These are phyloP conservation scores for Rhexocercosporidium sp. DNA, from an alignment of 2,329 filamentous ascomycete species.

Conservation along the genomic window DNA sequence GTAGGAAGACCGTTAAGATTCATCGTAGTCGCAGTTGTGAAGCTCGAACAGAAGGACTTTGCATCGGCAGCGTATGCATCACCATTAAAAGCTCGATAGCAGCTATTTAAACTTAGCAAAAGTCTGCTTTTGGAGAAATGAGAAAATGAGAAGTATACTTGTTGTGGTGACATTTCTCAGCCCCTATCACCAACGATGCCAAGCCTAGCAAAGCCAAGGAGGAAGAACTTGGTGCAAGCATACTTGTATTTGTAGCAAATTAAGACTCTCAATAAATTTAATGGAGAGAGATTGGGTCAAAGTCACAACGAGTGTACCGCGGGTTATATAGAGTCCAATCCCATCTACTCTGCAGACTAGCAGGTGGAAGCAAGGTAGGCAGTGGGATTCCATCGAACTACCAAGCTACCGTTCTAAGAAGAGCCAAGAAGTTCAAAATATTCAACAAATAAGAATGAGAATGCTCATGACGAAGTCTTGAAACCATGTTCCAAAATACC, in stretches of 20 bases:
- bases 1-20: conserved; percentile 25
- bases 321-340: background rate
- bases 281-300: background rate
- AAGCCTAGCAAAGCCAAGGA: background rate
- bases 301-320: background rate
- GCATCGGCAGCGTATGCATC: conserved; percentile 18
- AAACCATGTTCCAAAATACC: background rate
- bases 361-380: background rate
- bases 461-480: background rate
- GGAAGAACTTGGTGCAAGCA: background rate
- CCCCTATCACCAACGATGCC: conserved; percentile 1
- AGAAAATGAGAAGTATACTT: background rate
- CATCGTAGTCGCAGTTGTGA: conserved; percentile 23
- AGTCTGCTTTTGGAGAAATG: too few relatives aligned
- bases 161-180: background rate
- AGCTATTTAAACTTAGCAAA: conserved; percentile 15
- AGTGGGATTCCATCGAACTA: background rate
- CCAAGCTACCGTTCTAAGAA: background rate
- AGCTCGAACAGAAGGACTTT: conserved; percentile 25
- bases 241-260: background rate
- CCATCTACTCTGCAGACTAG: background rate
- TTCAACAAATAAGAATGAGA: background rate
- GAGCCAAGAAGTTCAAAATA: background rate
- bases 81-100: conserved; percentile 30
- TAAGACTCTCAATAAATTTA: background rate